Conservation (phyloP, 768 basidiomycete species). For the Megacollybia marginata region DNA sequence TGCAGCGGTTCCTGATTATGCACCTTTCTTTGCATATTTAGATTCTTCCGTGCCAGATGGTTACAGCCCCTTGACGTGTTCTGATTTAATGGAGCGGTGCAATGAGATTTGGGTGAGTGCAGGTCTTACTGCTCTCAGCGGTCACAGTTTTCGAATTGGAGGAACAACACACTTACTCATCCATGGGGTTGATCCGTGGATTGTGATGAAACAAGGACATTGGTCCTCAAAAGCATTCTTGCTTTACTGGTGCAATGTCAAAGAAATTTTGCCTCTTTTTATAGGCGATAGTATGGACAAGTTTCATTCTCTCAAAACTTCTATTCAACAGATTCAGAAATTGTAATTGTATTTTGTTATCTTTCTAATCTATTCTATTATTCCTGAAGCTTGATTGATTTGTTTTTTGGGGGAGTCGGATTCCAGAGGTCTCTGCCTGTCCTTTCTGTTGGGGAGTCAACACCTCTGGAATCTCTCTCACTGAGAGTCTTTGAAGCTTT, state of each 20-base stretch:
- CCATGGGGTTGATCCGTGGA: constrained; percentile 8
- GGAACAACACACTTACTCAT: constrained; percentile 17
- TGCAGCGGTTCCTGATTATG: background rate
- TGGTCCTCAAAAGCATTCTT: constrained; percentile 20
- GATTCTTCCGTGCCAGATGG: background rate
- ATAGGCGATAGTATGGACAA: background rate
- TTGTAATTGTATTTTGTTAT: background rate
- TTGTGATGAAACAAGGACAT: constrained; percentile 13
- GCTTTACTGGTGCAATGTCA: constrained; percentile 13
- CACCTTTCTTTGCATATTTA: background rate
- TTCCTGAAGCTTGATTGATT: background rate
- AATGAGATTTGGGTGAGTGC: constrained; percentile 9
- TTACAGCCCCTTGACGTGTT: constrained; percentile 5
- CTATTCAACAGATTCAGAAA: too few relatives aligned
- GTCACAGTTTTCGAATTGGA: constrained; percentile 20
- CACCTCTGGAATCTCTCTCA: background rate
- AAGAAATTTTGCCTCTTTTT: background rate
- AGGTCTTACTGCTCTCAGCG: constrained; percentile 2
- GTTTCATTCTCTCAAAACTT: background rate
- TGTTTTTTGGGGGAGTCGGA: background rate
- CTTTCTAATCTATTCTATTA: background rate
- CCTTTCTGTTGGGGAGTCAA: background rate
- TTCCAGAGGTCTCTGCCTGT: background rate
- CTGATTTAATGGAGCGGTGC: constrained; percentile 7
- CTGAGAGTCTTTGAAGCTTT: background rate